phyloP scores from a whole-genome alignment of 805 yeast species.

The Pichia thaimueangensis region DNA sequence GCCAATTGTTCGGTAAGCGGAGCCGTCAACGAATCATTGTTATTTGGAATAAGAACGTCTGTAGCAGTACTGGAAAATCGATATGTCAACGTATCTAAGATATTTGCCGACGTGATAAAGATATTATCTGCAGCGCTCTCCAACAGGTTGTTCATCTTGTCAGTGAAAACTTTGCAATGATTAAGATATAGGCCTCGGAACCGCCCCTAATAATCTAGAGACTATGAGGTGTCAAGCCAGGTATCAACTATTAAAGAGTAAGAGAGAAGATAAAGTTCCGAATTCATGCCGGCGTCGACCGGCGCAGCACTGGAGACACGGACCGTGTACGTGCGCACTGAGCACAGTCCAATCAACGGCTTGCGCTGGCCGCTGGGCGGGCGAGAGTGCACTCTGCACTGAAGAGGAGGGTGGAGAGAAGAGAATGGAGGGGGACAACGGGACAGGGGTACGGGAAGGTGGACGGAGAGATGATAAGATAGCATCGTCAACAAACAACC shows the following conservation, averaged over 20 bases:
- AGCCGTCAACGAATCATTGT: slow-evolving; percentile 23
- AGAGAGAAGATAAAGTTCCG: too few relatives aligned
- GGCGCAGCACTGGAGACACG: slow-evolving; percentile 12
- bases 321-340: slow-evolving; percentile 5
- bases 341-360: slow-evolving; percentile 4
- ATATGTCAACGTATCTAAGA: slow-evolving; percentile 28
- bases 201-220: too few relatives aligned
- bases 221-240: too few relatives aligned
- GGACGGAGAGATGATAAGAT: not conserved
- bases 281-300: slow-evolving; percentile 12
- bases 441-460: not conserved
- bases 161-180: too few relatives aligned
- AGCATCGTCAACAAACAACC: not conserved
- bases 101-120: slow-evolving; percentile 29
- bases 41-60: slow-evolving; percentile 23
- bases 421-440: not conserved
- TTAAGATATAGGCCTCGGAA: too few relatives aligned
- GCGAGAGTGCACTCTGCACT: not conserved
- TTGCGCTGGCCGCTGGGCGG: too few relatives aligned
- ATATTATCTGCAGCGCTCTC: slow-evolving; percentile 29
- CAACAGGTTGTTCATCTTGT: slow-evolving; percentile 25
- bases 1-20: slow-evolving; percentile 22
- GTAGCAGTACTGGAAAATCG: slow-evolving; percentile 22
- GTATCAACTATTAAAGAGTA: too few relatives aligned
- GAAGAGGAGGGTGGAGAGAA: not conserved